Base-by-base conservation (phyloP, 1,284 basidiomycete genomes). In the Grifola frondosa region DNA sequence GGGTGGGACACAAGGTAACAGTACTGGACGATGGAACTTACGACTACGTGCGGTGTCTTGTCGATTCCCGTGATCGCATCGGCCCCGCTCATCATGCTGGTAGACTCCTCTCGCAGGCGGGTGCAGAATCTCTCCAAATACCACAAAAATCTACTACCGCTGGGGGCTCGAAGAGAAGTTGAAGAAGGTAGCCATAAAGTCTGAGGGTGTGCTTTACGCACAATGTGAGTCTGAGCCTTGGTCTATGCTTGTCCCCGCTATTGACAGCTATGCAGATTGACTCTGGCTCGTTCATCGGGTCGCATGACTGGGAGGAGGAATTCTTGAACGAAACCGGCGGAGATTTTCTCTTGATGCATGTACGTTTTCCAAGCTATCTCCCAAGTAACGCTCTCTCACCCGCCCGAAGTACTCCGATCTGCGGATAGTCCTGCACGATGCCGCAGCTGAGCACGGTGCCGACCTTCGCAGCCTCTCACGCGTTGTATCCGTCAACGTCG, bases 1-100 rank as follows among this genome's bases (percentile, higher is more conserved):
- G 57, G 15, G 57, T 53, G 0, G 65, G 65, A 3, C 65, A 67
- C 44, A 47, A 46, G 9, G 65, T 67, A n/a, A 61, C 56, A 8
- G 52, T 66, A n/a, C 44, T 67, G 26, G 60, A 64, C 7, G 30
- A 49, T 40, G 38, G 37, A 16, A 43, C 30, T 34, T 37, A 53
- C 10, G 43, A 52, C 10, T 37, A 50, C 30, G 62, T 60, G 35
- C 32, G 54, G 10, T 25, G 13, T 21, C 16, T 20, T 15, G 45
- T 42, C 21, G 21, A 15, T 16, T 28, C n/a, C 15, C 20, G 16
- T 36, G 5, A 22, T 15, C 26, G 11, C 21, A 12, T n/a, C n/a
- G n/a, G 15, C 21, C 24, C 25, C 5, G 7, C 23, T 13, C n/a
- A 15, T 43, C n/a, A 19, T 30, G 10, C 16, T 12, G n/a, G 15